phyloP scores from a whole-genome alignment of 2,329 filamentous ascomycete species.

The Talaromyces sp. region DNA sequence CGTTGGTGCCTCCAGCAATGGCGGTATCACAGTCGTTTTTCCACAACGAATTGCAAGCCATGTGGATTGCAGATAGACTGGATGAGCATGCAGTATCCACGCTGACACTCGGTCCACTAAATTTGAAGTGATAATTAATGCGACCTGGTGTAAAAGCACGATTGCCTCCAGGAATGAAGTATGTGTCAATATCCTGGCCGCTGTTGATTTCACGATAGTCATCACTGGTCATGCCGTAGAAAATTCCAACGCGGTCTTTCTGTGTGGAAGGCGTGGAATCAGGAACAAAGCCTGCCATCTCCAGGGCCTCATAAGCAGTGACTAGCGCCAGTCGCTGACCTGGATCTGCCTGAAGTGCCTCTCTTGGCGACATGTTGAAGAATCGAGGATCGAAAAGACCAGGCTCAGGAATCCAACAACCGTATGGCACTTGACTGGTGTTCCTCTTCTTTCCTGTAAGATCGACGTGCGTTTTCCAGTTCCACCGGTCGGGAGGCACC shows the following conservation, averaged over 20 bases:
- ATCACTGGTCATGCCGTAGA: conserved; percentile 71
- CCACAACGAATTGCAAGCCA: conserved; percentile 70
- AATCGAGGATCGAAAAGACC: conserved; percentile 40
- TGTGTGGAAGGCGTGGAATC: conserved; percentile 67
- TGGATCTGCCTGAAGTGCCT: conserved; percentile 74
- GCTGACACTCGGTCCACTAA: conserved; percentile 67
- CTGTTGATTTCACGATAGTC: conserved; percentile 68
- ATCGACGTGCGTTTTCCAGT: conserved; percentile 36
- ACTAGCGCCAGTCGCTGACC: conserved; percentile 73
- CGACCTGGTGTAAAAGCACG: conserved; percentile 62
- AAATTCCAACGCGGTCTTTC: conserved; percentile 64
- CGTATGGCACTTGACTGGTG: conserved; percentile 32
- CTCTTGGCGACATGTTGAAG: conserved; percentile 62
- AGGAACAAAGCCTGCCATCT: conserved; percentile 73
- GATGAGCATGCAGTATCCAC: conserved; percentile 77
- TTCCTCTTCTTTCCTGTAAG: conserved; percentile 35
- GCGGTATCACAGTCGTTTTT: conserved; percentile 75
- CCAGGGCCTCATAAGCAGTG: conserved; percentile 74
- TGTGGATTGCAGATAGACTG: conserved; percentile 67
- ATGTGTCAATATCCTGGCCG: conserved; percentile 66
- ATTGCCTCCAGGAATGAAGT: conserved; percentile 63
- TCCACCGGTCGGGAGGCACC: conserved; percentile 36
- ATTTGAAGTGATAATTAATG: conserved; percentile 75
- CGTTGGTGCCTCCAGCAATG: conserved; percentile 73
- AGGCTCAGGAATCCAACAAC: conserved; percentile 39